A percentile compares a stretch with the other conserved stretches of the same genome.
phyloP scores from a whole-genome alignment of 1,284 basidiomycete species.

The Cryptococcus maquisensis region DNA sequence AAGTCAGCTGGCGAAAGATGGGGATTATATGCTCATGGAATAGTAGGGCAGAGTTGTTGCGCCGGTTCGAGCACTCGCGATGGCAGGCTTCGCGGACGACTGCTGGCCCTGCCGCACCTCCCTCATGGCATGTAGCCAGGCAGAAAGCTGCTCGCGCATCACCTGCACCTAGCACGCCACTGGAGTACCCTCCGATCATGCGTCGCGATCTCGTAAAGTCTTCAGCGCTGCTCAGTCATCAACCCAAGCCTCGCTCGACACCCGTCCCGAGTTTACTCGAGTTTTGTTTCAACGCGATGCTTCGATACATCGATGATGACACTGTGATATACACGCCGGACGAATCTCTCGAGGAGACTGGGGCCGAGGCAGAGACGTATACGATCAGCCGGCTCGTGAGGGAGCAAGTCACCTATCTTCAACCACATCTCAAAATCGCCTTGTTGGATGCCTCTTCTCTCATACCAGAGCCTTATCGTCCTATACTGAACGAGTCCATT shows the following conservation, averaged over 20 bases:
- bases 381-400: slow-evolving; percentile 25
- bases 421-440: slow-evolving; percentile 23
- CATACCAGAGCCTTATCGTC: slow-evolving; percentile 6
- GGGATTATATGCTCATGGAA: not conserved
- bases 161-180: not conserved
- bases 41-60: slow-evolving; percentile 32
- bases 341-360: not conserved
- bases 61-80: slow-evolving; percentile 25
- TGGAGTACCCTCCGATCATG: slow-evolving; percentile 3
- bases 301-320: slow-evolving; percentile 24
- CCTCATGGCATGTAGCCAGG: slow-evolving; percentile 28
- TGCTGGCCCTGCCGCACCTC: slow-evolving; percentile 40
- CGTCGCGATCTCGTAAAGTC: slow-evolving; percentile 2
- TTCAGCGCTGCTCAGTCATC: slow-evolving; percentile 7
- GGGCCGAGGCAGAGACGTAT: slow-evolving; percentile 1
- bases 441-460: slow-evolving; percentile 19
- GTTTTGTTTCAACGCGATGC: slow-evolving; percentile 21
- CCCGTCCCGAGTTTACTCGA: slow-evolving; percentile 17
- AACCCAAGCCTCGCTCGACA: not conserved
- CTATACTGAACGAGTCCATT: slow-evolving; percentile 21
- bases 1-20: slow-evolving; percentile 6
- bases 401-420: slow-evolving; percentile 27
- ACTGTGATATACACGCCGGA: slow-evolving; percentile 6
- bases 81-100: slow-evolving; percentile 27
- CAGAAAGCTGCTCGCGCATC: not conserved